These are phyloP conservation scores for Beauveria caledonica DNA, from an alignment of 2,329 filamentous ascomycete genomes.

Conservation along the genomic window DNA sequence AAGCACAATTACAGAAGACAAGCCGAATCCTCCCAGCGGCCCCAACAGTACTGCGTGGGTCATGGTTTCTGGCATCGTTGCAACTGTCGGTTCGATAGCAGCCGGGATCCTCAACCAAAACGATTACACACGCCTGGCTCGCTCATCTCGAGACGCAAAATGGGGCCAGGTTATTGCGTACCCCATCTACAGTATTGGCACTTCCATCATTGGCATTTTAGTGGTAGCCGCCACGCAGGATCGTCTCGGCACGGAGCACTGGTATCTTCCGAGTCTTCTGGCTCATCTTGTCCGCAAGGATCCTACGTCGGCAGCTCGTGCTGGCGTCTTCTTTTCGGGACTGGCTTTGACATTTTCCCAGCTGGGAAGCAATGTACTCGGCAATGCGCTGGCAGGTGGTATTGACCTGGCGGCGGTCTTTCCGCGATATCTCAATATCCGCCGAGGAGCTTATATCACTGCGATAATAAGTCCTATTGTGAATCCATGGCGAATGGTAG, in stretches of 20 bases:
- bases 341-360: constrained; percentile 28
- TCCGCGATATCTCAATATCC: constrained; percentile 30
- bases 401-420: constrained; percentile 32
- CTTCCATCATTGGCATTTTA: constrained; percentile 31
- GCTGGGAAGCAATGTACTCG: constrained; percentile 29
- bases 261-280: constrained; percentile 30
- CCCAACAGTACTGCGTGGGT: constrained; percentile 27
- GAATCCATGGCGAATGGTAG: constrained; percentile 31
- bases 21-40: constrained; percentile 19
- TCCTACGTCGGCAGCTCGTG: constrained; percentile 25
- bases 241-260: constrained; percentile 27
- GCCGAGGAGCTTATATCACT: constrained; percentile 29
- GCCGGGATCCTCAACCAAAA: constrained; percentile 32
- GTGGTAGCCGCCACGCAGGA: constrained; percentile 32
- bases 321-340: constrained; percentile 31
- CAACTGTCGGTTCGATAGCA: constrained; percentile 29
- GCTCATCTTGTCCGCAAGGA: constrained; percentile 23
- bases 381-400: constrained; percentile 30
- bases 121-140: constrained; percentile 30
- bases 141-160: constrained; percentile 24
- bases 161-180: constrained; percentile 28
- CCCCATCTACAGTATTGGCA: constrained; percentile 28
- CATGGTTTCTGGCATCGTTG: constrained; percentile 29
- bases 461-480: constrained; percentile 28
- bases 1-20: constrained; percentile 20